Conservation (phyloP, 2,329 filamentous ascomycete species). For the Trichoderma koningii region DNA sequence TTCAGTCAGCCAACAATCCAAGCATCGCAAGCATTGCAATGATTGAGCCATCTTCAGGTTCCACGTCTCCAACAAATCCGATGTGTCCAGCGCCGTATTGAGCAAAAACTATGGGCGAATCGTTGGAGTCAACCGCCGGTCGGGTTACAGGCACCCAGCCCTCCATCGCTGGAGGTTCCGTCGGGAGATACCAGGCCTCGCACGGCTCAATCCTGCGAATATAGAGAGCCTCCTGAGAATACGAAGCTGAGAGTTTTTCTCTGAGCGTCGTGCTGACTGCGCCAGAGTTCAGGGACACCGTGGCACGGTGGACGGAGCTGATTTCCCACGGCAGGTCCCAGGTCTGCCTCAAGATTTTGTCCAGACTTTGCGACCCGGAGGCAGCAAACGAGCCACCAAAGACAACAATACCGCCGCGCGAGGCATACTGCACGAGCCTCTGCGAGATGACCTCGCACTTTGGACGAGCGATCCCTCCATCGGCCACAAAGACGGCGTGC, state of each 20-base stretch:
- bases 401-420: constrained; percentile 18
- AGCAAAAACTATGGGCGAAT: constrained; percentile 34
- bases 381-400: constrained; percentile 18
- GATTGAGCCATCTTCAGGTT: constrained; percentile 34
- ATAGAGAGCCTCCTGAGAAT: constrained; percentile 36
- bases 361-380: not conserved
- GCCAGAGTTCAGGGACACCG: constrained; percentile 31
- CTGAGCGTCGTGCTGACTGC: constrained; percentile 26
- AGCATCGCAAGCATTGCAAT: constrained; percentile 37
- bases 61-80: constrained; percentile 39
- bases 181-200: constrained; percentile 35
- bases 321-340: constrained; percentile 32
- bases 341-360: constrained; percentile 11
- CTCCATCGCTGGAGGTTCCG: constrained; percentile 19
- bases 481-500: constrained; percentile 18
- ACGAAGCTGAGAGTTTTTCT: constrained; percentile 30
- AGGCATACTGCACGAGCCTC: constrained; percentile 22
- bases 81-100: constrained; percentile 36
- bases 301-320: constrained; percentile 32
- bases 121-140: constrained; percentile 6
- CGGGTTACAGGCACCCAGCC: constrained; percentile 7
- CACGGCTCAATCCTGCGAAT: constrained; percentile 31
- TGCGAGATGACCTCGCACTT: constrained; percentile 18
- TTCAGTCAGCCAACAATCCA: constrained; percentile 28
- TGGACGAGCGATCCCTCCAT: constrained; percentile 12